Base-by-base conservation (phyloP, 441 rosid genomes). In the Populus trichocarpa region DNA sequence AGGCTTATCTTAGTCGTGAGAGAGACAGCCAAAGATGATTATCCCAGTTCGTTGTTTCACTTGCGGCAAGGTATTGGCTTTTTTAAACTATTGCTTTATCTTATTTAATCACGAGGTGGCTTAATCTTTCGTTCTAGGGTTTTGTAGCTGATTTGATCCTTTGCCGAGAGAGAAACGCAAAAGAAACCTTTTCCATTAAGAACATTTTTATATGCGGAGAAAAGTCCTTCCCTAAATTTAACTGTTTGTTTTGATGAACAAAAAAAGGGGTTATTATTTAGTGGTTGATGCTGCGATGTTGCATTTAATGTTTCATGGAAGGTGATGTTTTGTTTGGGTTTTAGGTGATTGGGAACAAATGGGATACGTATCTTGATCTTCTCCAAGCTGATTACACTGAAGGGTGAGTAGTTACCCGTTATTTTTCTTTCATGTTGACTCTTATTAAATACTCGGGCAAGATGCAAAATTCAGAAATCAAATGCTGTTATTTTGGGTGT, bases 341-440 rank as follows among this genome's bases (percentile, higher is more conserved):
- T 75, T 65, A 93, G 99, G 97, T 93, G 79, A 93, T 95, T 76
- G 98, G 99, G 30, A 92, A 93, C 88, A 95, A 92, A 81, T 95
- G 99, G 98, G 98, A 93, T 72, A 82, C 88, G 32, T 95, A 95
- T 82, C 95, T 96, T 28, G 99, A 96, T 74, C 98, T 96, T 78
- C 97, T 96, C 33, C 98, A 96, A 87, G 91, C 92, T 0, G 98
- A 93, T 77, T 93, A 96, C 81, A 85, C 90, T 8, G 99, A 96
- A 91, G 98, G 97, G 99, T 96, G 69, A 84, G 86, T 20, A 26
- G 11, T 0, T 13, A 14, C 18, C 8, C 8, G n/a, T 53, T 53
- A 6, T 53, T 53, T 16, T 18, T 69, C 18, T 22, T 22, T 2
- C 59, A 33, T 64, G 23, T n/a, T 13, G 23, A 10, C 3, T 53